These are phyloP conservation scores for Boletus rubescentipes DNA, from an alignment of 768 basidiomycete species.

Conservation along the genomic window DNA sequence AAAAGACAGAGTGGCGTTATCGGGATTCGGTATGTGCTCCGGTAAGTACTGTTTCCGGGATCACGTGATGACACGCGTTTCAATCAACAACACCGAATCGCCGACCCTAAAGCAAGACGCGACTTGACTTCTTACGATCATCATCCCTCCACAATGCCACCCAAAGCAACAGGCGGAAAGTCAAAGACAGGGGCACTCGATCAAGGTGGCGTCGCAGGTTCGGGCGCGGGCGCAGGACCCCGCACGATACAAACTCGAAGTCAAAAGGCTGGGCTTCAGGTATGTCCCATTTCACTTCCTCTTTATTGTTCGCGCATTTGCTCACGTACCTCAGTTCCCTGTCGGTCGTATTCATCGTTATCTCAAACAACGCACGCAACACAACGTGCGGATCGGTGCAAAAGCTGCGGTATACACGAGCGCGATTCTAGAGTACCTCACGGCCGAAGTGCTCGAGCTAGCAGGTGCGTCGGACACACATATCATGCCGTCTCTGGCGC, in stretches of 20 bases:
- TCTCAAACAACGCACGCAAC: constrained; percentile 87
- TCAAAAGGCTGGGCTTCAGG: constrained; percentile 87
- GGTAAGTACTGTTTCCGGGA: too few relatives aligned
- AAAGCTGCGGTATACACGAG: constrained; percentile 97
- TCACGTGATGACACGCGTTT: constrained; percentile 31
- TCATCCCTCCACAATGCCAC: constrained; percentile 42
- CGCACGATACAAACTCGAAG: constrained; percentile 64
- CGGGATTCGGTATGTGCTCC: too few relatives aligned
- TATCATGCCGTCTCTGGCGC: background rate
- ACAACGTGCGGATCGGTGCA: constrained; percentile 95
- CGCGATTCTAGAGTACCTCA: constrained; percentile 93
- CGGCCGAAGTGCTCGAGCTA: constrained; percentile 93
- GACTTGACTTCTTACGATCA: constrained; percentile 32
- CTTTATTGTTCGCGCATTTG: background rate
- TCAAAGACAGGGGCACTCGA: constrained; percentile 47
- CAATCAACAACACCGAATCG: constrained; percentile 31
- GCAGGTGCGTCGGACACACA: constrained; percentile 59
- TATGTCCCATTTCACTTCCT: constrained; percentile 29
- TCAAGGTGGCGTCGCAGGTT: constrained; percentile 21
- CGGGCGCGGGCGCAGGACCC: constrained; percentile 33
- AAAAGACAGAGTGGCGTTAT: too few relatives aligned
- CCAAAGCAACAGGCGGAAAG: constrained; percentile 60
- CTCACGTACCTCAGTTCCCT: constrained; percentile 62
- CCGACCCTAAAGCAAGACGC: constrained; percentile 37
- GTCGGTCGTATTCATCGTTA: constrained; percentile 98